These are phyloP conservation scores for Pyrenophora graminea DNA, from an alignment of 2,329 filamentous ascomycete species.

Conservation along the genomic window DNA sequence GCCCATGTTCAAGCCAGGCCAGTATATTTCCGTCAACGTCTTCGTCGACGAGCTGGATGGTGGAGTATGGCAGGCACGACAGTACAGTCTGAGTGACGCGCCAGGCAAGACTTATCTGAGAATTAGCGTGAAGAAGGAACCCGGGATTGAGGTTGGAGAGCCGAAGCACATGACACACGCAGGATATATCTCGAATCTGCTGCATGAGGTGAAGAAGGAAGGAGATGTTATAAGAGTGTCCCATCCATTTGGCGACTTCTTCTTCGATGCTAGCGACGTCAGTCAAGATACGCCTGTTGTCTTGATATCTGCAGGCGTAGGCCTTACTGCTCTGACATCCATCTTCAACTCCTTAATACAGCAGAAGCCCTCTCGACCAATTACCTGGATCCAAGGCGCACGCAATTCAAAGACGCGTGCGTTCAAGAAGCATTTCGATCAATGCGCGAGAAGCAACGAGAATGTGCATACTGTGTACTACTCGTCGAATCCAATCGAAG, in stretches of 20 bases:
- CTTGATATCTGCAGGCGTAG: slow-evolving; percentile 70
- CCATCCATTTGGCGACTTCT: slow-evolving; percentile 67
- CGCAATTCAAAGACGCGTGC: slow-evolving; percentile 57
- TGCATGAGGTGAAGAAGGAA: slow-evolving; percentile 64
- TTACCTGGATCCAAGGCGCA: slow-evolving; percentile 68
- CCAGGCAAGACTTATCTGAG: slow-evolving; percentile 66
- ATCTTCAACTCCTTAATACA: slow-evolving; percentile 63
- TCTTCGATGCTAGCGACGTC: slow-evolving; percentile 55
- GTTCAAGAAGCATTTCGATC: slow-evolving; percentile 58
- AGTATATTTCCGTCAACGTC: slow-evolving; percentile 70
- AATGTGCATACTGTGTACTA: slow-evolving; percentile 63
- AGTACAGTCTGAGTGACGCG: slow-evolving; percentile 73
- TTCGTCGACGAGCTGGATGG: slow-evolving; percentile 54
- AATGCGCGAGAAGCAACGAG: slow-evolving; percentile 49
- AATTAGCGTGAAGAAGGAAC: slow-evolving; percentile 72
- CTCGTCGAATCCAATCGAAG: slow-evolving; percentile 55
- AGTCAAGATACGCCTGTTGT: slow-evolving; percentile 60
- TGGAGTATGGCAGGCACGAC: slow-evolving; percentile 67
- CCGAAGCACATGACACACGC: slow-evolving; percentile 57
- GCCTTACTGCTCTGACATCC: slow-evolving; percentile 67
- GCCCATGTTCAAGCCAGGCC: slow-evolving; percentile 68
- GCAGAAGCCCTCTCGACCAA: slow-evolving; percentile 47
- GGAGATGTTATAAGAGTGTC: slow-evolving; percentile 68
- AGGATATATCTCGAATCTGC: slow-evolving; percentile 70
- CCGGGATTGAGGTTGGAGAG: slow-evolving; percentile 56